Conservation (phyloP, 202 grass and related monocot species). For the Carex arenaria region DNA sequence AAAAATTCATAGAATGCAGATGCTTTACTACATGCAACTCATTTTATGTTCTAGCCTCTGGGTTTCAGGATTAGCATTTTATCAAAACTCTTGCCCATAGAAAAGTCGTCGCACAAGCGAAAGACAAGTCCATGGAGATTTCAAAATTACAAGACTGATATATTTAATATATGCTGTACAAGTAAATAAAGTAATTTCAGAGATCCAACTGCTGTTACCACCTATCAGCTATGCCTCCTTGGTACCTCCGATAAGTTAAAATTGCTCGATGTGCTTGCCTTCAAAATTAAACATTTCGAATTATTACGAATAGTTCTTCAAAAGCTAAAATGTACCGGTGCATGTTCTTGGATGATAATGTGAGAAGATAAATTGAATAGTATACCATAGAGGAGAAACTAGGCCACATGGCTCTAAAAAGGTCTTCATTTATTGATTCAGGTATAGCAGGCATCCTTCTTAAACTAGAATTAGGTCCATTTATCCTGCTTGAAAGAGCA, state of each 20-base stretch:
- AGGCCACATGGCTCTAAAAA: conserved; percentile 11
- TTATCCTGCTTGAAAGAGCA: background rate
- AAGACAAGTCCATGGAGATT: conserved; percentile 9
- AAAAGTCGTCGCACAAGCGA: background rate
- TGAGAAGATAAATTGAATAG: background rate
- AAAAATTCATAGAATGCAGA: background rate
- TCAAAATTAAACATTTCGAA: background rate
- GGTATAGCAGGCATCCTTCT: conserved; percentile 24
- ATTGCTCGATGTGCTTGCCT: conserved; percentile 14
- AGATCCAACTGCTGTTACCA: background rate
- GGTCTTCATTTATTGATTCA: conserved; percentile 3
- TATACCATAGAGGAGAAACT: conserved; percentile 16
- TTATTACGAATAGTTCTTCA: background rate
- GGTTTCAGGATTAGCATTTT: background rate
- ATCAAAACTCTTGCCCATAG: conserved; percentile 20
- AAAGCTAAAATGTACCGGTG: background rate
- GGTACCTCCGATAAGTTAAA: conserved; percentile 3
- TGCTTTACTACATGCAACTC: conserved; percentile 17
- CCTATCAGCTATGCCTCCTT: background rate
- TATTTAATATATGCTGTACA: conserved; percentile 16
- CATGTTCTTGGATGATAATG: background rate
- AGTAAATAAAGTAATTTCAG: conserved; percentile 16
- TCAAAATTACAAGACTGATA: conserved; percentile 17
- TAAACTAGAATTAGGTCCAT: background rate
- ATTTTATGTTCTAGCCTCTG: background rate